Evolutionary conservation across 805 yeast species (phyloP).

Genomic region (Candida boidinii): DNA sequence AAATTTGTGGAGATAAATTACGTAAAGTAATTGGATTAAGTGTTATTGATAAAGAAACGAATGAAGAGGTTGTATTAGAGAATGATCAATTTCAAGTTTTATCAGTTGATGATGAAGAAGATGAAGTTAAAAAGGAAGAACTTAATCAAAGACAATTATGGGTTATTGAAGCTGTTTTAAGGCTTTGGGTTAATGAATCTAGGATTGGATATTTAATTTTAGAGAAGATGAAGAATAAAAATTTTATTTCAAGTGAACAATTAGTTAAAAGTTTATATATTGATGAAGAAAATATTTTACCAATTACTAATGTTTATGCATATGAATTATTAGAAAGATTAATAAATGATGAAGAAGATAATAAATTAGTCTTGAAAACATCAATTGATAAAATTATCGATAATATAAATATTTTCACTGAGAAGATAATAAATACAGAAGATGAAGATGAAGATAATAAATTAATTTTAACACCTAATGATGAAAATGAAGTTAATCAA

Average conservation of each 20-base stretch:
- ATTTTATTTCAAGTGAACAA: constrained; percentile 32
- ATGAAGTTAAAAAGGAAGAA: constrained; percentile 17
- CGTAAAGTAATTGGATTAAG: constrained; percentile 17
- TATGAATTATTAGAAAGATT: constrained; percentile 28
- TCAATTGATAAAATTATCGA: constrained; percentile 19
- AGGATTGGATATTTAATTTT: constrained; percentile 55
- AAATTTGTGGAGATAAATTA: constrained; percentile 20
- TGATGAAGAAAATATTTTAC: constrained; percentile 21
- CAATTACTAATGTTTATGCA: constrained; percentile 36
- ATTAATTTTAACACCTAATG: constrained; percentile 14
- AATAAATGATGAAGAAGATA: constrained; percentile 11
- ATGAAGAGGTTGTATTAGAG: constrained; percentile 1
- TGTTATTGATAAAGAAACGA: constrained; percentile 8
- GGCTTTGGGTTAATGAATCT: constrained; percentile 60
- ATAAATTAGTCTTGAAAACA: no score
- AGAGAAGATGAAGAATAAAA: constrained; percentile 40
- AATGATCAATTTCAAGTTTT: constrained; percentile 15
- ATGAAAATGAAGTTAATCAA: constrained; percentile 18
- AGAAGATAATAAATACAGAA: no score
- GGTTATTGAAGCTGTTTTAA: constrained; percentile 48
- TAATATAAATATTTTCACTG: constrained; percentile 14
- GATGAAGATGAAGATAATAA: constrained; percentile 12
- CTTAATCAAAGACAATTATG: constrained; percentile 26
- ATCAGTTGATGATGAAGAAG: no score
- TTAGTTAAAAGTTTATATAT: constrained; percentile 35